Percentiles rank a stretch among this genome's conserved stretches.
Evolutionary conservation across 257 asterid genomes (phyloP).

Genomic region (Nicotiana obtusifolia): DNA sequence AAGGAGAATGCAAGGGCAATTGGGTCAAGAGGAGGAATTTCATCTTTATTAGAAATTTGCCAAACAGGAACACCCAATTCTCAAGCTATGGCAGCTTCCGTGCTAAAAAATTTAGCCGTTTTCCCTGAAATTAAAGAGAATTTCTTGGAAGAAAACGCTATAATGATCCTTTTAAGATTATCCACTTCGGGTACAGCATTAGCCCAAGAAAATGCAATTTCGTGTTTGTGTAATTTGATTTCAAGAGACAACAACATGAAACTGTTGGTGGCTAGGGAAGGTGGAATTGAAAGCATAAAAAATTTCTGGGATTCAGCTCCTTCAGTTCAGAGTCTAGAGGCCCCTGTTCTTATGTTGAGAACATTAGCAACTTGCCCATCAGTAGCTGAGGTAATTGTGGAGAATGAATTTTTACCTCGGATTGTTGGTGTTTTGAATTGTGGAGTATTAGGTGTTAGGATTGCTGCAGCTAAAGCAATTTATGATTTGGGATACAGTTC

Average conservation of each 20-base stretch:
- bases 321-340: conserved; percentile 44
- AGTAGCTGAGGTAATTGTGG: conserved; percentile 52
- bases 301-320: conserved; percentile 66
- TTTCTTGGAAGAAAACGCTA: conserved; percentile 63
- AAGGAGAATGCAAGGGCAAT: conserved; percentile 91
- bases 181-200: conserved; percentile 62
- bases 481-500: conserved; percentile 48
- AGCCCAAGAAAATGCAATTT: conserved; percentile 75
- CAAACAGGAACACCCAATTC: conserved; percentile 74
- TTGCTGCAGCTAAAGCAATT: conserved; percentile 56
- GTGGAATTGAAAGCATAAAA: conserved; percentile 56
- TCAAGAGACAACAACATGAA: conserved; percentile 45
- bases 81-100: conserved; percentile 80
- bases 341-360: conserved; percentile 50
- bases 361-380: conserved; percentile 48
- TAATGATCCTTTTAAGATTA: conserved; percentile 36
- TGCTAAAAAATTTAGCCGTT: conserved; percentile 47
- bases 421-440: conserved; percentile 41
- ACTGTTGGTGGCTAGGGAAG: conserved; percentile 57
- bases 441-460: conserved; percentile 52
- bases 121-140: conserved; percentile 55
- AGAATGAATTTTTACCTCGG: conserved; percentile 42
- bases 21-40: conserved; percentile 86
- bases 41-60: conserved; percentile 68
- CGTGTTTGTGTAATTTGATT: conserved; percentile 65